Evolutionary conservation across 139 green algal species (phyloP).

Genomic region (Chlorella sp.): DNA sequence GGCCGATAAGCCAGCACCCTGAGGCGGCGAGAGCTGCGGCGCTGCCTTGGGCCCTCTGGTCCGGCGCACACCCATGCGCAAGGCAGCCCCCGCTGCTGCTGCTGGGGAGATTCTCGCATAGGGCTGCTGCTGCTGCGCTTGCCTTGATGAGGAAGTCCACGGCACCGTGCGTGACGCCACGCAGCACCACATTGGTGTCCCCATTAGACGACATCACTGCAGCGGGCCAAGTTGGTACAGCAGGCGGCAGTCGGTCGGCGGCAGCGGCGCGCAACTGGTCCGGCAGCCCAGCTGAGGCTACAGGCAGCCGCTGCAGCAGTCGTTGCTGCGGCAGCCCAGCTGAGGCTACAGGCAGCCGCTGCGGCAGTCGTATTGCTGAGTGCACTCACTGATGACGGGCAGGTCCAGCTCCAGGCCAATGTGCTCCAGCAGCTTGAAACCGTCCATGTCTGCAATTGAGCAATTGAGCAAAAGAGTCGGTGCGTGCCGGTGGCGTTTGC

Average conservation of each 20-base stretch:
- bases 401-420: conserved; percentile 94
- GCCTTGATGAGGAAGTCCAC: conserved; percentile 97
- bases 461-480: too few relatives aligned
- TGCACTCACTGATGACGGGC: conserved; percentile 93
- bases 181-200: conserved; percentile 89
- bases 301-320: not conserved
- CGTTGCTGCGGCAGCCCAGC: not conserved
- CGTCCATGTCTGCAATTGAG: conserved; percentile 88
- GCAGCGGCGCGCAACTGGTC: too few relatives aligned
- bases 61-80: too few relatives aligned
- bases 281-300: too few relatives aligned
- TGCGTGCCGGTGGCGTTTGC: too few relatives aligned
- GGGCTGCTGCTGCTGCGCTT: too few relatives aligned
- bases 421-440: conserved; percentile 93
- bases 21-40: too few relatives aligned
- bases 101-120: too few relatives aligned
- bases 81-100: too few relatives aligned
- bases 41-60: too few relatives aligned
- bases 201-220: conserved; percentile 95
- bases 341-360: conserved; percentile 16
- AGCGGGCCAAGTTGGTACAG: not conserved
- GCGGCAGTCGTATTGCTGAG: not conserved
- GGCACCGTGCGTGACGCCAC: conserved; percentile 94
- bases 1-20: too few relatives aligned
- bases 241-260: too few relatives aligned